phyloP scores from a whole-genome alignment of 257 asterid genomes.

The Solanum sitiens region DNA sequence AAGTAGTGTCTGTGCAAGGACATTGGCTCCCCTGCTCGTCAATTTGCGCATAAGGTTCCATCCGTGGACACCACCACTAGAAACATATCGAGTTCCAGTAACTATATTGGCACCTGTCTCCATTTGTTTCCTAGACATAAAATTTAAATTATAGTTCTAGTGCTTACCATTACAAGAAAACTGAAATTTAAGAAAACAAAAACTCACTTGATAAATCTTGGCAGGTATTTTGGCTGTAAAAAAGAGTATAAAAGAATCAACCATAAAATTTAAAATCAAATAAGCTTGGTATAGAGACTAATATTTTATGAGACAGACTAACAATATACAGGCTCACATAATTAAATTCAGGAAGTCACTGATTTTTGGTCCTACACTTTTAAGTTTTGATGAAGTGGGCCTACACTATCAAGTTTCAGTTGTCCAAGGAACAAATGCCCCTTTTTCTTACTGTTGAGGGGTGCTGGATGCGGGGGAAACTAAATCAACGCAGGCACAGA shows the following conservation, averaged over 20 bases:
- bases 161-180: neutral
- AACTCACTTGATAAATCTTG: constrained; percentile 83
- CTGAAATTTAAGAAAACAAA: neutral
- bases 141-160: constrained; percentile 2
- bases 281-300: neutral
- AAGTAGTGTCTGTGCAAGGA: constrained; percentile 91
- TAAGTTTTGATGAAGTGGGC: neutral
- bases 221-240: constrained; percentile 86
- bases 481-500: neutral
- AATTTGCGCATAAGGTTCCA: constrained; percentile 96
- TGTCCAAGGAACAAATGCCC: neutral
- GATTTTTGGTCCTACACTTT: neutral
- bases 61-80: constrained; percentile 94
- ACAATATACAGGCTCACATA: neutral
- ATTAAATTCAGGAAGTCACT: neutral
- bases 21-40: constrained; percentile 99
- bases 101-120: constrained; percentile 93
- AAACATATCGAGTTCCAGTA: constrained; percentile 92
- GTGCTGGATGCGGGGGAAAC: neutral
- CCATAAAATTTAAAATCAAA: constrained; percentile 1
- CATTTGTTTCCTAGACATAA: constrained; percentile 61
- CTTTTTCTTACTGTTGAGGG: neutral
- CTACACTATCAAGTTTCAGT: neutral
- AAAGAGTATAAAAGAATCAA: constrained; percentile 5
- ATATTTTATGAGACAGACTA: neutral